Evolutionary conservation across 805 yeast genomes (phyloP), one percentile per base, ranked within the genome.

Genomic region (Candida ficus): DNA sequence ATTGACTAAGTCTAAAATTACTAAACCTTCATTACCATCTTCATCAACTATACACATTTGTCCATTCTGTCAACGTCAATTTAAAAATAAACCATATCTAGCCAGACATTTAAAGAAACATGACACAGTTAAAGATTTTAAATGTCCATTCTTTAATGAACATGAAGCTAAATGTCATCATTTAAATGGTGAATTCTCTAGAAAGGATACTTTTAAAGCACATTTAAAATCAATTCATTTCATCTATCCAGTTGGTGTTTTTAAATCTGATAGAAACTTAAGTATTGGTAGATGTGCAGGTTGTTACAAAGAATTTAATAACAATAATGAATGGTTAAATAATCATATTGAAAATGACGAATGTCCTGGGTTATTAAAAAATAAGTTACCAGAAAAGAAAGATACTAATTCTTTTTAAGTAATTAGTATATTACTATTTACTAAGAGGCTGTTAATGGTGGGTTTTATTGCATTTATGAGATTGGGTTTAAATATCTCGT

Each of bases 101-200:
- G 83, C 95, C 0, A 76, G 95, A 46, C 95, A 87, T 61, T 61
- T 83, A 62, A 83, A 85, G 64, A 86, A 86, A 58, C 95, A 86
- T 57, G 81, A 80, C n/a, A 63, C 71, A 7, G 68, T 72, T 27
- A 86, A 85, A 64, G 95, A 91, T 8, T 85, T 80, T 60, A 71
- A 68, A 41, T 86, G 95, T 62, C 95, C 95, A 12, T 86, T 83
- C 60, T 83, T 63, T 67, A 64, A 51, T 50, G 41, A 50, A 38
- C 18, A 50, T 43, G 52, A 63, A 59, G 41, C 61, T 43, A 52
- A 55, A 38, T 58, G 63, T 37, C 93, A 84, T 56, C 93, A 84
- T 56, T 66, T 70, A 35, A 75, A 80, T 20, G 93, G 93, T 7
- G 80, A 78, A 35, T 84, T 84, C 52, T 75, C 84, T 10, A 68